A percentile compares a stretch with the other conserved stretches of the same genome.
These are phyloP conservation scores for Rhodotorula taiwanensis DNA, from an alignment of 768 basidiomycete species.

Conservation along the genomic window DNA sequence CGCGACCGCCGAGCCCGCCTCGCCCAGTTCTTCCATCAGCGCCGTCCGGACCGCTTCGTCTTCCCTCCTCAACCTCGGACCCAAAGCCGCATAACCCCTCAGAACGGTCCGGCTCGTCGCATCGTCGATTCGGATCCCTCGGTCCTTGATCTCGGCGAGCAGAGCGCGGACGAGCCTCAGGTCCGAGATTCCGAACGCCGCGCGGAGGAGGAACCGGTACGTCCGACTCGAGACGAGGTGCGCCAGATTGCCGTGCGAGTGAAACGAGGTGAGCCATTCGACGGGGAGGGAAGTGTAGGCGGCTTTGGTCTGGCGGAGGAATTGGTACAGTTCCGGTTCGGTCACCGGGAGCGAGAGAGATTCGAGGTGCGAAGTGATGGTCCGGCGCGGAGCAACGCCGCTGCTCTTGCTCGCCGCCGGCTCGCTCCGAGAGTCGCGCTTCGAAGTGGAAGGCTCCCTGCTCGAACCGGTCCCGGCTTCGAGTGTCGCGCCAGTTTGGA, in stretches of 20 bases:
- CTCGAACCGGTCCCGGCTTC: too few relatives aligned
- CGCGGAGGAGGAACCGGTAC: constrained; percentile 10
- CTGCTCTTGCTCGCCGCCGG: too few relatives aligned
- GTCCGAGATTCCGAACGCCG: constrained; percentile 1
- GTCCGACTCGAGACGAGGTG: constrained; percentile 2
- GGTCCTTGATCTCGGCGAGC: constrained; percentile 11
- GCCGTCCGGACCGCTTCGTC: not conserved
- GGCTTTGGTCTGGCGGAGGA: not conserved
- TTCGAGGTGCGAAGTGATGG: not conserved
- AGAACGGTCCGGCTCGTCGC: not conserved
- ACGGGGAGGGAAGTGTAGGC: not conserved
- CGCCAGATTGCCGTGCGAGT: constrained; percentile 4
- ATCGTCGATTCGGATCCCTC: not conserved
- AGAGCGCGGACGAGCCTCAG: constrained; percentile 6
- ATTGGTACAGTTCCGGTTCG: constrained; percentile 1
- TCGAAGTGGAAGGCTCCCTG: too few relatives aligned
- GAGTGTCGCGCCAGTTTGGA: too few relatives aligned
- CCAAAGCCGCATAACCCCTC: not conserved
- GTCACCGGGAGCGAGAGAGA: constrained; percentile 3
- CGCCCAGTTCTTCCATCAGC: not conserved
- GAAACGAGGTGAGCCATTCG: constrained; percentile 8
- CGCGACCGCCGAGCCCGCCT: not conserved
- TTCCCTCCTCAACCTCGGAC: constrained; percentile 3
- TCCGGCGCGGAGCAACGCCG: not conserved
- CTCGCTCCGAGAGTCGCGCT: too few relatives aligned